Percentiles rank a stretch among this genome's conserved stretches.
phyloP scores from a whole-genome alignment of 108 stramenopile species.

The Skeletonema costatum region DNA sequence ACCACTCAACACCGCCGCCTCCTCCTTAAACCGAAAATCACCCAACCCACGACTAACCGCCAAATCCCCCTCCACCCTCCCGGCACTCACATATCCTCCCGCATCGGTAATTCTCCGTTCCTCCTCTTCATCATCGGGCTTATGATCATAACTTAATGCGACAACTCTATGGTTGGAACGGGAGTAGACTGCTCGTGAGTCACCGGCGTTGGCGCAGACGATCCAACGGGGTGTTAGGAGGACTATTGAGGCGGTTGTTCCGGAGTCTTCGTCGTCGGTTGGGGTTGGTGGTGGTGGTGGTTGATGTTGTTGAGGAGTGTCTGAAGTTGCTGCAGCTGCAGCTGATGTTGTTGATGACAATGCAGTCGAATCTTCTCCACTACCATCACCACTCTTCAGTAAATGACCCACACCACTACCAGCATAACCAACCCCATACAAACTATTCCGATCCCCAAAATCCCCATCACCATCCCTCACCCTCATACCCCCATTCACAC shows the following conservation, averaged over 20 bases:
- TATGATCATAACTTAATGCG: slow-evolving; percentile 89
- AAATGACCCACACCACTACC: background rate
- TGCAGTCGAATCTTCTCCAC: background rate
- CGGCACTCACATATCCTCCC: slow-evolving; percentile 71
- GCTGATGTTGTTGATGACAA: no score
- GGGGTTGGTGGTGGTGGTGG: slow-evolving; percentile 13
- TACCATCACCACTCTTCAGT: background rate
- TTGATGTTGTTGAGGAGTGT: no score
- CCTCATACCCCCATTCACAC: background rate
- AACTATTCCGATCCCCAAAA: slow-evolving; percentile 37
- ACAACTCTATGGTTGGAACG: slow-evolving; percentile 43
- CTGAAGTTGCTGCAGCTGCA: no score
- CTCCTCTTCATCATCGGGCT: slow-evolving; percentile 81
- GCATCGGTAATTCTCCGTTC: slow-evolving; percentile 61
- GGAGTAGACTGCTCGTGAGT: slow-evolving; percentile 83
- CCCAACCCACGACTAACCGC: slow-evolving; percentile 91
- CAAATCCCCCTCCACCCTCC: slow-evolving; percentile 92
- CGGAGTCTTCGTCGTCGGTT: slow-evolving; percentile 56
- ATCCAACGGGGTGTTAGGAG: slow-evolving; percentile 85
- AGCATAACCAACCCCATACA: slow-evolving; percentile 25
- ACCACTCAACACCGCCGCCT: slow-evolving; percentile 33
- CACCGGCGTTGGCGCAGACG: slow-evolving; percentile 96
- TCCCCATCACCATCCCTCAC: slow-evolving; percentile 38
- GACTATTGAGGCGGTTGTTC: slow-evolving; percentile 88
- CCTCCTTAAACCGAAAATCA: slow-evolving; percentile 88